phyloP scores from a whole-genome alignment of 2,329 filamentous ascomycete genomes.

The Ophiostoma tasmaniense region DNA sequence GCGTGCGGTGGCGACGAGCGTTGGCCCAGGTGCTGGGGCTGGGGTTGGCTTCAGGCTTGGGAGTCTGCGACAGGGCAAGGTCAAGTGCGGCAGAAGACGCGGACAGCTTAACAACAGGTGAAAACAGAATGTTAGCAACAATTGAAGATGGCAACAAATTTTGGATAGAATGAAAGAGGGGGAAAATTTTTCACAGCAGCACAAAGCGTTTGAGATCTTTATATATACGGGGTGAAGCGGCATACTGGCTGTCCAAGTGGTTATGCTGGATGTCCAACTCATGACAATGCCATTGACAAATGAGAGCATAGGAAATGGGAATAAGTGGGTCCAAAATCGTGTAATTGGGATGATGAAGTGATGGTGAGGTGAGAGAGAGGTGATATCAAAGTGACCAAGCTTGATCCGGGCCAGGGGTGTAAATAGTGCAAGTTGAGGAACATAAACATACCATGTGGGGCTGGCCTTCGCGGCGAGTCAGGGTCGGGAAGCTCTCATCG shows the following conservation, averaged over 20 bases:
- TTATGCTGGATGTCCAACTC: neutral
- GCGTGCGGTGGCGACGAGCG: slow-evolving; percentile 60
- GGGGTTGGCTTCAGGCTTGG: slow-evolving; percentile 35
- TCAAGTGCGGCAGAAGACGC: slow-evolving; percentile 75
- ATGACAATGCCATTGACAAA: neutral
- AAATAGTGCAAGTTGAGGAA: neutral
- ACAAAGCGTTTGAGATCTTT: neutral
- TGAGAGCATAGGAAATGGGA: neutral
- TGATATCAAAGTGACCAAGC: neutral
- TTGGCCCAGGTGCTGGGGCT: slow-evolving; percentile 49
- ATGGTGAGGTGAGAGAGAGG: neutral
- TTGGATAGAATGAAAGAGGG: neutral
- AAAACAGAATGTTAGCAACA: neutral
- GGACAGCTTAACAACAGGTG: slow-evolving; percentile 49
- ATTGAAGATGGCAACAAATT: neutral
- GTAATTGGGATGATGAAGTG: neutral
- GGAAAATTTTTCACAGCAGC: neutral
- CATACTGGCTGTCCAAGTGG: neutral
- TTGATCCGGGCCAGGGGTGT: neutral
- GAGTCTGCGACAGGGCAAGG: slow-evolving; percentile 32
- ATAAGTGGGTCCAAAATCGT: neutral
- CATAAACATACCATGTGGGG: slow-evolving; percentile 35
- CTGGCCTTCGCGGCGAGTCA: slow-evolving; percentile 55
- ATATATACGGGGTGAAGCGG: neutral
- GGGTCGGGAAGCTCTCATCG: slow-evolving; percentile 81